Conservation (phyloP, 257 asterid genomes). For the Mentha longifolia region DNA sequence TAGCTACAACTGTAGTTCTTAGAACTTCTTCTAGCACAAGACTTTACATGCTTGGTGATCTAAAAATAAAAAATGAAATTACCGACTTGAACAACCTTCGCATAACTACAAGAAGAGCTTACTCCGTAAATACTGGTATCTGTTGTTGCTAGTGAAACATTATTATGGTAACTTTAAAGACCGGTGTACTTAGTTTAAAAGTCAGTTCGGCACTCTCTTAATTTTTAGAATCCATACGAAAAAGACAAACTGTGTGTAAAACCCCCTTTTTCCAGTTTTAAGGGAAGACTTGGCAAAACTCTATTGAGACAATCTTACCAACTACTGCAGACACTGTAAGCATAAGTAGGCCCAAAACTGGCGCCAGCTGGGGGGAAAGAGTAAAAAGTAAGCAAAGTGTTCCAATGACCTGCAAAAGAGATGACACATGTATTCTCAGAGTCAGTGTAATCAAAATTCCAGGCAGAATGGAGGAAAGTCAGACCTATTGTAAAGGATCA, state of each 20-base stretch:
- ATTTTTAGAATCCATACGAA: conserved; percentile 26
- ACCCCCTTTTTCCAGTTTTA: not conserved
- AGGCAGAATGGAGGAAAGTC: conserved; percentile 7
- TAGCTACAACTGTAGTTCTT: too few species aligned
- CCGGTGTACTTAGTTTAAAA: not conserved
- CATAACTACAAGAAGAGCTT: not conserved
- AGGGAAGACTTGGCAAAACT: conserved; percentile 3
- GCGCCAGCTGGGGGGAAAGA: conserved; percentile 90
- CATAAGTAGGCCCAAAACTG: conserved; percentile 85
- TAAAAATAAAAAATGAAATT: too few species aligned
- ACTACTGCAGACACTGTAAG: conserved; percentile 79
- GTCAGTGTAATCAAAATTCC: conserved; percentile 25
- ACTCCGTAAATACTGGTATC: not conserved
- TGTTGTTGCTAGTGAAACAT: not conserved
- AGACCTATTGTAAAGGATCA: not conserved
- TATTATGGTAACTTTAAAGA: not conserved
- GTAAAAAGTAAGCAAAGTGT: conserved; percentile 80
- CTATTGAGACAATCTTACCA: conserved; percentile 56
- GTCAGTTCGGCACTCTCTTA: not conserved
- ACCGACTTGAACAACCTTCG: not conserved
- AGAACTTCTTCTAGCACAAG: too few species aligned
- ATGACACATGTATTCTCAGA: conserved; percentile 22
- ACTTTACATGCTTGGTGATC: too few species aligned
- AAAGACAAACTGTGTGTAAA: not conserved
- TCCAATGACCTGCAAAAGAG: conserved; percentile 73